phyloP scores from a whole-genome alignment of 352 stramenopile species.

The Aphanomyces cochlioides region DNA sequence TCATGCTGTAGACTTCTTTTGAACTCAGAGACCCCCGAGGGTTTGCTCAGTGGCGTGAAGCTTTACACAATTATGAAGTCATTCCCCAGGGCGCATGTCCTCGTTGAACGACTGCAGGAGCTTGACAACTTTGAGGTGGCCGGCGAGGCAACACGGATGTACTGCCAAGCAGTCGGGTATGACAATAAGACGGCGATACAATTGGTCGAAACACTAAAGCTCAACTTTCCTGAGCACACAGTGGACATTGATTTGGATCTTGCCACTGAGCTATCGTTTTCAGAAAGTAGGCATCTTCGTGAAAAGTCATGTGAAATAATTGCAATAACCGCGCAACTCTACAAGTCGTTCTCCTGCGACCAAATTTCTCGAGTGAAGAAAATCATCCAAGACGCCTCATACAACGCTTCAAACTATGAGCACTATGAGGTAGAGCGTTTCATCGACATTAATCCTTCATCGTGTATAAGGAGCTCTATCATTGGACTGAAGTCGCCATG shows the following conservation, averaged over 20 bases:
- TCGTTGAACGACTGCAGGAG: constrained; percentile 4
- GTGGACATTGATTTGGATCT: constrained; percentile 22
- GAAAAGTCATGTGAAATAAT: not conserved
- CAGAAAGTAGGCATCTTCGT: constrained; percentile 10
- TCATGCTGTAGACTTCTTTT: constrained; percentile 9
- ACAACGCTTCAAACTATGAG: constrained; percentile 27
- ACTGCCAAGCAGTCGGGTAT: not conserved
- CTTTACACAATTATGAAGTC: not conserved
- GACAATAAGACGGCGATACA: not conserved
- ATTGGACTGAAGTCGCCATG: constrained; percentile 15
- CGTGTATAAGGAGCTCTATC: constrained; percentile 13
- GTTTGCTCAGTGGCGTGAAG: constrained; percentile 13
- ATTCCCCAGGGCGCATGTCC: not conserved
- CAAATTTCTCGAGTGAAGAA: constrained; percentile 24
- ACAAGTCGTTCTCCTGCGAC: not conserved
- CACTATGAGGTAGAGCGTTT: constrained; percentile 3
- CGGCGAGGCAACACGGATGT: constrained; percentile 10
- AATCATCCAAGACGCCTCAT: constrained; percentile 26
- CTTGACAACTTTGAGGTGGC: not conserved
- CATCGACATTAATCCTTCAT: not conserved
- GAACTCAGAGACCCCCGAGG: constrained; percentile 1
- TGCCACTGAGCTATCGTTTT: constrained; percentile 16
- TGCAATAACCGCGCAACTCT: not conserved
- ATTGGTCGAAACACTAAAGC: constrained; percentile 14
- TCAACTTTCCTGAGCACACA: constrained; percentile 17